Evolutionary conservation across 176 grass and related monocot genomes (phyloP).

Genomic region (Eleusine indica): DNA sequence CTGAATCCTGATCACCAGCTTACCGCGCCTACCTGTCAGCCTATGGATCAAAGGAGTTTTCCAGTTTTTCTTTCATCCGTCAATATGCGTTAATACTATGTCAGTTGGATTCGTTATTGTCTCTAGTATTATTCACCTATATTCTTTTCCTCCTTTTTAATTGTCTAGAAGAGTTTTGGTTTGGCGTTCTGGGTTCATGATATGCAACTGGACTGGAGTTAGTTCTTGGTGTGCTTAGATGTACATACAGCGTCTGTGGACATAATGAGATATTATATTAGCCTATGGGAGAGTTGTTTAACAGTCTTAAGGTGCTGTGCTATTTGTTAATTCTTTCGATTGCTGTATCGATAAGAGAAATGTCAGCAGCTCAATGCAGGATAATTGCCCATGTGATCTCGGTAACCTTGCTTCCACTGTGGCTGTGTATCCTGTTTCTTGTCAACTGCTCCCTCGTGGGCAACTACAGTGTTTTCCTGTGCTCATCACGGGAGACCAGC

Average conservation of each 20-base stretch:
- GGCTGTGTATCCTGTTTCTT: constrained; percentile 12
- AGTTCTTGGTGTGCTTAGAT: constrained; percentile 62
- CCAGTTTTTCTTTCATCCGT: constrained; percentile 49
- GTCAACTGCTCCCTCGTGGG: constrained; percentile 12
- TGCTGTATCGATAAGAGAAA: neutral
- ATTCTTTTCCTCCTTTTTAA: neutral
- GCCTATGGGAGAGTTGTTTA: constrained; percentile 45
- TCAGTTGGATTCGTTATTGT: constrained; percentile 59
- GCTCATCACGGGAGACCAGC: constrained; percentile 40
- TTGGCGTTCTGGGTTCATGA: constrained; percentile 32
- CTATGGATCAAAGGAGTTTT: constrained; percentile 51
- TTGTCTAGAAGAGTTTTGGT: constrained; percentile 51
- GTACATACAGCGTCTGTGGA: constrained; percentile 57
- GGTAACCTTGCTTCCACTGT: neutral
- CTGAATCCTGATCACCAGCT: constrained; percentile 59
- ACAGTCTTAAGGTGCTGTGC: neutral
- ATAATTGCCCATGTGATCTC: constrained; percentile 35
- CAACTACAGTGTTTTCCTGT: neutral
- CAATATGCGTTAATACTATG: constrained; percentile 50
- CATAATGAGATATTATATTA: constrained; percentile 62
- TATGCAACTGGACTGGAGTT: constrained; percentile 25
- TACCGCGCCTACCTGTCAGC: neutral
- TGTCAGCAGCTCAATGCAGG: constrained; percentile 14
- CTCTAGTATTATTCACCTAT: constrained; percentile 46
- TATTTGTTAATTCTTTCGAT: constrained; percentile 40